Evolutionary conservation across 306 rosid species (phyloP).

Genomic region (Psophocarpus tetragonolobus): DNA sequence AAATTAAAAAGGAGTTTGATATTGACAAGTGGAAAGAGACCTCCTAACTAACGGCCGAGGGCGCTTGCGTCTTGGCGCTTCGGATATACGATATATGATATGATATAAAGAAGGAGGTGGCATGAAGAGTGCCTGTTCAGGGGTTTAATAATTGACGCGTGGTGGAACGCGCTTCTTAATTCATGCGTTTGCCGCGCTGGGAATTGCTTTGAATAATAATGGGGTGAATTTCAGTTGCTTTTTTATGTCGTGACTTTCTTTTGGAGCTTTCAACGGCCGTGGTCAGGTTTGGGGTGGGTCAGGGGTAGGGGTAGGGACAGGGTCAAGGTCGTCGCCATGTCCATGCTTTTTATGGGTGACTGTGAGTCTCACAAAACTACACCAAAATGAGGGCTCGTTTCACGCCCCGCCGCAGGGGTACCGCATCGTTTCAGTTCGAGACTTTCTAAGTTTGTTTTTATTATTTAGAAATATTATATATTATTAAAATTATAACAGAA

Average conservation of each 20-base stretch:
- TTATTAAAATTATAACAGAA: no score
- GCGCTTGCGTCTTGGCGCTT: slow-evolving; percentile 39
- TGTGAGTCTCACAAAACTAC: neutral
- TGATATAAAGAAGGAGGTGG: slow-evolving; percentile 30
- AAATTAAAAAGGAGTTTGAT: neutral
- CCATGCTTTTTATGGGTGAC: neutral
- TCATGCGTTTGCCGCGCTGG: slow-evolving; percentile 33
- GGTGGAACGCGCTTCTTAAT: slow-evolving; percentile 21
- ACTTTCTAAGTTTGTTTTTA: no score
- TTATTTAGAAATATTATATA: no score
- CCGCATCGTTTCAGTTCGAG: no score
- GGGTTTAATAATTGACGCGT: slow-evolving; percentile 22
- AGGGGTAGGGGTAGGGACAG: neutral
- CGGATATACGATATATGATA: neutral
- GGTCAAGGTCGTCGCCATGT: neutral
- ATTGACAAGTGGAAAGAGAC: slow-evolving; percentile 42
- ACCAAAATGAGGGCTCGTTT: neutral
- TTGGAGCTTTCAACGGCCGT: neutral
- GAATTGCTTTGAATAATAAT: slow-evolving; percentile 1
- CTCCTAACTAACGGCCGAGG: slow-evolving; percentile 28
- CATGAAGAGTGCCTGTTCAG: slow-evolving; percentile 43
- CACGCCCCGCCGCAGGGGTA: neutral
- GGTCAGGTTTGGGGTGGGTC: neutral
- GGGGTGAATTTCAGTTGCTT: neutral
- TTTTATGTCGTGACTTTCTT: neutral